phyloP scores from a whole-genome alignment of 2,329 filamentous ascomycete genomes.

The Aspergillus terreus region DNA sequence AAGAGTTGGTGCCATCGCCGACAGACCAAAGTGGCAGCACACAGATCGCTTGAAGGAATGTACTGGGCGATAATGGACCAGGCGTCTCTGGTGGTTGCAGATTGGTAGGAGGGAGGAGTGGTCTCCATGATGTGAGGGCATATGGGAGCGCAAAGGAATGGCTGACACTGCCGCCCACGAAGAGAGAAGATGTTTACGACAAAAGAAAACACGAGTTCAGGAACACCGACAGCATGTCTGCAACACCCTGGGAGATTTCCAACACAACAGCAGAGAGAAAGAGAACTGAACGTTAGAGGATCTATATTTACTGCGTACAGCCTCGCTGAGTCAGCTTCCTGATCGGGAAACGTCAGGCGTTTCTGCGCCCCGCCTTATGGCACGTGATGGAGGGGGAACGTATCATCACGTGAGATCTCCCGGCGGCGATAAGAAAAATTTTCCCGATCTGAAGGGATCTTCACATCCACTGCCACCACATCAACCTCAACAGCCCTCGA shows the following conservation, averaged over 20 bases:
- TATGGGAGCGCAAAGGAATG: neutral
- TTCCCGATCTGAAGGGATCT: neutral
- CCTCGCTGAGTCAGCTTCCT: too few relatives aligned
- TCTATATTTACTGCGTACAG: too few relatives aligned
- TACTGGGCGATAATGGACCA: conserved; percentile 57
- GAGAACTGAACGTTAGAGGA: too few relatives aligned
- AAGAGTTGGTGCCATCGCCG: conserved; percentile 57
- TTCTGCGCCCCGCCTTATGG: too few relatives aligned
- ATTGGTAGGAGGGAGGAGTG: conserved; percentile 58
- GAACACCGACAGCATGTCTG: too few relatives aligned
- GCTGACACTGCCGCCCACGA: neutral
- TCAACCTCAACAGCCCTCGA: neutral
- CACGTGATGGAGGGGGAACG: too few relatives aligned
- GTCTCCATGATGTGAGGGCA: conserved; percentile 47
- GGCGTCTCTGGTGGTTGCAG: conserved; percentile 51
- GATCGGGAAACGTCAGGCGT: too few relatives aligned
- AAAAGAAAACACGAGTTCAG: neutral
- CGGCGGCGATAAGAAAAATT: neutral
- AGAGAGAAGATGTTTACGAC: neutral
- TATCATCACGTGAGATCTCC: neutral
- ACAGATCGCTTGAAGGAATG: conserved; percentile 54
- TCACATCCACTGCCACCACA: neutral
- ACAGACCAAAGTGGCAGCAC: conserved; percentile 54
- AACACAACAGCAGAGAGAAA: too few relatives aligned
- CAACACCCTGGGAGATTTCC: too few relatives aligned